phyloP scores from a whole-genome alignment of 306 rosid genomes.

The Pyrus communis region DNA sequence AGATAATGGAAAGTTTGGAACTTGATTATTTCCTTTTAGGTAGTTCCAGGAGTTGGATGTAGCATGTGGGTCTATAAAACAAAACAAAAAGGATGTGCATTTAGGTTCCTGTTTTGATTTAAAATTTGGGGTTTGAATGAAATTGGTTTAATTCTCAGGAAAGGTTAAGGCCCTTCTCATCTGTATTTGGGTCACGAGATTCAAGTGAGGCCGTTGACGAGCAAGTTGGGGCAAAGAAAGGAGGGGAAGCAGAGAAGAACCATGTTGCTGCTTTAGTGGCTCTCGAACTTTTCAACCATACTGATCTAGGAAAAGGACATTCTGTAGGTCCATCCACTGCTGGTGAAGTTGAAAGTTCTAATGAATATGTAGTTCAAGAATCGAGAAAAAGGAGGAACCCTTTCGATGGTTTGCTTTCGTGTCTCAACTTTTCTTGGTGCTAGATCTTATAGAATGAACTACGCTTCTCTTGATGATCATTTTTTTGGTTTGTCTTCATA shows the following conservation, averaged over 20 bases:
- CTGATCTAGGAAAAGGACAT: slow-evolving; percentile 27
- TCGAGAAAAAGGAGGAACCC: slow-evolving; percentile 61
- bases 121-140: background rate
- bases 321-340: slow-evolving; percentile 15
- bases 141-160: slow-evolving; percentile 32
- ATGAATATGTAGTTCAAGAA: slow-evolving; percentile 19
- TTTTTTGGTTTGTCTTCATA: background rate
- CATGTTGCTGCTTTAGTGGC: slow-evolving; percentile 31
- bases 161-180: slow-evolving; percentile 61
- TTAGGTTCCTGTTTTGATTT: slow-evolving; percentile 8
- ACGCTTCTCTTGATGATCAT: background rate
- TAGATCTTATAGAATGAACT: background rate
- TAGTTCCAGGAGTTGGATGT: background rate
- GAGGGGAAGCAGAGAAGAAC: slow-evolving; percentile 25
- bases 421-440: slow-evolving; percentile 1
- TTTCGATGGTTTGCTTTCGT: slow-evolving; percentile 43
- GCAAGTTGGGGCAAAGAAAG: slow-evolving; percentile 18
- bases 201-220: slow-evolving; percentile 13
- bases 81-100: background rate
- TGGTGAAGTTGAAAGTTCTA: slow-evolving; percentile 31
- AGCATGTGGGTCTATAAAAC: background rate
- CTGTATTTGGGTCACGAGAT: slow-evolving; percentile 38
- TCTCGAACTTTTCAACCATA: slow-evolving; percentile 55
- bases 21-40: background rate
- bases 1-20: background rate